Conservation (phyloP, 179 eudicot genomes). For the Amaranthus tricolor region DNA sequence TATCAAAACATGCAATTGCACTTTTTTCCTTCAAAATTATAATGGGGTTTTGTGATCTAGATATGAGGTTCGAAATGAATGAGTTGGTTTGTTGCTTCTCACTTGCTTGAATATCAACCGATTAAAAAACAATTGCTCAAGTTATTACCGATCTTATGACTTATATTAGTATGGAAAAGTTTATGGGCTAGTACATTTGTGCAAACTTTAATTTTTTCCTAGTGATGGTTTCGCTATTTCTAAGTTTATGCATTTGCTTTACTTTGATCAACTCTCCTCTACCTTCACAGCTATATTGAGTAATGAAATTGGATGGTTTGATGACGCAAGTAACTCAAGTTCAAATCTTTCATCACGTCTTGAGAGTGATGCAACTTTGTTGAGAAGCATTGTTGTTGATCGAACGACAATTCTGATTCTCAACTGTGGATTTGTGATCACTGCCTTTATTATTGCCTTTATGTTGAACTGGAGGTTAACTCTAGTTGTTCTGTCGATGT, state of each 20-base stretch:
- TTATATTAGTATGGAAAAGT: neutral
- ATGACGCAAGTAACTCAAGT: constrained; percentile 69
- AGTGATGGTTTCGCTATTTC: neutral
- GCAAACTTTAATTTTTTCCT: neutral
- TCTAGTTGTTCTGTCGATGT: constrained; percentile 75
- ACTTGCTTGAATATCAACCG: too few species aligned
- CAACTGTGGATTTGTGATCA: constrained; percentile 66
- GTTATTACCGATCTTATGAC: neutral
- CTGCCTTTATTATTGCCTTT: constrained; percentile 83
- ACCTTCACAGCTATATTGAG: constrained; percentile 70
- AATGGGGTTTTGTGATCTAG: too few species aligned
- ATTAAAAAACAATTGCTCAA: neutral
- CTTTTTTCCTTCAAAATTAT: too few species aligned
- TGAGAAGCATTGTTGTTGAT: constrained; percentile 73
- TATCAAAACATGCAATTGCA: too few species aligned
- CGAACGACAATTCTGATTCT: constrained; percentile 68
- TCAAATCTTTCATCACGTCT: constrained; percentile 80
- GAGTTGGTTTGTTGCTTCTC: too few species aligned
- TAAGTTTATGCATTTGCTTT: neutral
- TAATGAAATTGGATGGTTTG: constrained; percentile 97
- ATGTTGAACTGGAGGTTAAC: constrained; percentile 91
- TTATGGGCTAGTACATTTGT: neutral
- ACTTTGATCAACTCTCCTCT: neutral
- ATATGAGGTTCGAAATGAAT: too few species aligned
- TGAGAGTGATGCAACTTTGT: constrained; percentile 84